These are phyloP conservation scores for Solanum chmielewskii DNA, from an alignment of 257 asterid species.

Conservation along the genomic window DNA sequence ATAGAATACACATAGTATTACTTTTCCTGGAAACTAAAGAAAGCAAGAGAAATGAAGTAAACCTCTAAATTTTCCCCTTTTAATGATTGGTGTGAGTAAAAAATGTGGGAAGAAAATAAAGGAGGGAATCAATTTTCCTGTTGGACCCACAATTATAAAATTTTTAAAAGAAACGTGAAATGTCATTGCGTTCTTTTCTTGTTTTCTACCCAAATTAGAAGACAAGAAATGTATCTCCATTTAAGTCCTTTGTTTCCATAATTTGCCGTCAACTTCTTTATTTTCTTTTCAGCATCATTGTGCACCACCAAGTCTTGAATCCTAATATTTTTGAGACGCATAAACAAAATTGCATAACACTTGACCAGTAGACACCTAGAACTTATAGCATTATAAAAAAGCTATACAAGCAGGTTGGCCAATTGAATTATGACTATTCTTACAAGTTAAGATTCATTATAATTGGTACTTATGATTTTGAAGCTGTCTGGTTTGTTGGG, in stretches of 20 bases:
- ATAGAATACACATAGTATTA: not conserved
- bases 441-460: not conserved
- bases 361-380: not conserved
- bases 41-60: not conserved
- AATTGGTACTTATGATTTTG: not conserved
- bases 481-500: not conserved
- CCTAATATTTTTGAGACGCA: not conserved
- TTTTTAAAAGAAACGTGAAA: not conserved
- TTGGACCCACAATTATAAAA: not conserved
- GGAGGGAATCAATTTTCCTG: not conserved
- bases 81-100: not conserved
- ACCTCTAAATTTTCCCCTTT: not conserved
- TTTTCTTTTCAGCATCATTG: not conserved
- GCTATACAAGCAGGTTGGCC: not conserved
- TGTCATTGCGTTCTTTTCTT: not conserved
- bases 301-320: not conserved
- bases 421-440: not conserved
- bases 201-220: not conserved
- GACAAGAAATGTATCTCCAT: not conserved
- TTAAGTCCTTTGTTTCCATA: not conserved
- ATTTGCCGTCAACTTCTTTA: not conserved
- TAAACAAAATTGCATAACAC: not conserved
- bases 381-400: not conserved
- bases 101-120: not conserved
- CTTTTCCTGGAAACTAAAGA: not conserved